Evolutionary conservation across 2,329 filamentous ascomycete genomes (phyloP).

Genomic region (Sporothrix globosa): DNA sequence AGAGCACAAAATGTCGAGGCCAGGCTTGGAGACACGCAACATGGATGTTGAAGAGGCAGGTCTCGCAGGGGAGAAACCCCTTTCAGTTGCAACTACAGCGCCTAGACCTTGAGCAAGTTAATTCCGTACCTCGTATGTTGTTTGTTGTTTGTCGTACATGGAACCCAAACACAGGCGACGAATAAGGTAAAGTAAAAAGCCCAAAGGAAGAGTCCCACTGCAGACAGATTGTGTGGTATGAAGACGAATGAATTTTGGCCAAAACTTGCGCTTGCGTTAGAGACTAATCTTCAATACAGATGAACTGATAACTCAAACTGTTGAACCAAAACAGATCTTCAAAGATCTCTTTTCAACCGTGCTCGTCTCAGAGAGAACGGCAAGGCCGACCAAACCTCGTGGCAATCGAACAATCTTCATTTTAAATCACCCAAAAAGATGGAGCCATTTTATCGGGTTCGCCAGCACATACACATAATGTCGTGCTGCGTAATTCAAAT

Average conservation of each 20-base stretch:
- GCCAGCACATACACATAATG: neutral
- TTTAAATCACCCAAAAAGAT: neutral
- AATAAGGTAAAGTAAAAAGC: neutral
- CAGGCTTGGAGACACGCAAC: neutral
- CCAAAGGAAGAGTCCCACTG: too few relatives aligned
- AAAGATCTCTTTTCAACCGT: neutral
- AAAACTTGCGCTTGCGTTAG: too few relatives aligned
- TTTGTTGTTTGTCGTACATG: too few relatives aligned
- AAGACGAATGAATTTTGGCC: too few relatives aligned
- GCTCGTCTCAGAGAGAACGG: conserved; percentile 17
- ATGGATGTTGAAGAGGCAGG: conserved; percentile 11
- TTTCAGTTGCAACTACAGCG: neutral
- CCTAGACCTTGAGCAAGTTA: neutral
- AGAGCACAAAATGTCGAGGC: neutral
- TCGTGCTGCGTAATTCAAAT: conserved; percentile 8
- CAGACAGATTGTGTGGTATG: too few relatives aligned
- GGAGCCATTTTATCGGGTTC: conserved; percentile 1
- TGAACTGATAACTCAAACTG: neutral
- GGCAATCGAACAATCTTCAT: neutral
- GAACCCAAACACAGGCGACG: neutral
- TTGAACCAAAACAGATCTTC: neutral
- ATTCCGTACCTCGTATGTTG: neutral
- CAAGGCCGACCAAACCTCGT: conserved; percentile 20
- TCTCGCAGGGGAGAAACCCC: neutral
- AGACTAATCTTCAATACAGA: neutral